Evolutionary conservation across 2,329 filamentous ascomycete species (phyloP).

Genomic region (Thermoascus crustaceus): DNA sequence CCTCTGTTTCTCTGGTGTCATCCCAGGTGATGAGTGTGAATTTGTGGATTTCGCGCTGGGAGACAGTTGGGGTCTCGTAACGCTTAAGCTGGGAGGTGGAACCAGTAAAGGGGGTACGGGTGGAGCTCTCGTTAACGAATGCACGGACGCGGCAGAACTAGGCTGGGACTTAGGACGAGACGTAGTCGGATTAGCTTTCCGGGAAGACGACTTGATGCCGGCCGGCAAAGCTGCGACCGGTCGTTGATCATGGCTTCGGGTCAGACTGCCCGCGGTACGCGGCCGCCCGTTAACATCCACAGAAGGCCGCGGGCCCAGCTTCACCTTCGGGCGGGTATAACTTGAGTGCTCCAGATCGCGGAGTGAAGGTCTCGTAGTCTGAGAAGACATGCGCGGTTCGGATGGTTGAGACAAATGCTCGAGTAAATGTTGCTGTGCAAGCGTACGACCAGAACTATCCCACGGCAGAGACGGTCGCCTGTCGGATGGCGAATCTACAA

Average conservation of each 20-base stretch:
- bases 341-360: constrained; percentile 36
- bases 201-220: constrained; percentile 60
- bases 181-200: constrained; percentile 41
- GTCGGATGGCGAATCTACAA: constrained; percentile 14
- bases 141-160: constrained; percentile 22
- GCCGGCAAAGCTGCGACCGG: constrained; percentile 73
- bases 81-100: constrained; percentile 27
- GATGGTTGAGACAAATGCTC: constrained; percentile 30
- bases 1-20: constrained; percentile 82
- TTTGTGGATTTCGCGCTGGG: constrained; percentile 37
- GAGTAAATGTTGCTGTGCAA: constrained; percentile 18
- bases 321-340: constrained; percentile 57
- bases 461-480: constrained; percentile 3
- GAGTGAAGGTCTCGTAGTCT: constrained; percentile 37
- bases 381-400: constrained; percentile 31
- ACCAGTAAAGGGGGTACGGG: constrained; percentile 33
- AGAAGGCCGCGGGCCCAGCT: constrained; percentile 78
- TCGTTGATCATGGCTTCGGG: constrained; percentile 45
- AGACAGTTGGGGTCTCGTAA: constrained; percentile 28
- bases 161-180: constrained; percentile 39
- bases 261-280: constrained; percentile 47
- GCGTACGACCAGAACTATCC: constrained; percentile 15
- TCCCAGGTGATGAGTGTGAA: constrained; percentile 43
- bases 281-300: constrained; percentile 52
- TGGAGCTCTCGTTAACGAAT: constrained; percentile 22